Base-by-base conservation (phyloP, 148 eudicot genomes). In the Selenicereus undatus region DNA sequence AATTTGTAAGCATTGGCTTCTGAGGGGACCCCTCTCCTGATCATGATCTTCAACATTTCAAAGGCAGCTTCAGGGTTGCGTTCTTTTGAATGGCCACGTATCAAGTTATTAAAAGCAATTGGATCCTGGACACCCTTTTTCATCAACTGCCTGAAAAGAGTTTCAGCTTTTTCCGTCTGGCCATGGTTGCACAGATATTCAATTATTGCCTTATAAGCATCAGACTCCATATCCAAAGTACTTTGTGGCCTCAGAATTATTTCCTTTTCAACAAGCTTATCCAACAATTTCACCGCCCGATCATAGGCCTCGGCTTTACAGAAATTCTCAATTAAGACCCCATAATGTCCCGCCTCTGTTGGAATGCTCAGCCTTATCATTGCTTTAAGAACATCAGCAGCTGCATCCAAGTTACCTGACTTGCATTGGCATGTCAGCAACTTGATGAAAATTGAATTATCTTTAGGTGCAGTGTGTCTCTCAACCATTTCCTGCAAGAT, bases 261-360 rank as follows among this genome's bases (percentile, higher is more conserved):
- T 69, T 93, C 97, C 83, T 95, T 91, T 78, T 95, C 97, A 75
- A 95, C 86, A 60, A 93, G 89, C 79, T 93, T 88, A 86, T 93
- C 94, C 75, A 92, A 69, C 73, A 95, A 86, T n/a, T 88, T 90
- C 81, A 88, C 88, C 10, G 97, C 98, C 13, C 82, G 84, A 75
- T 93, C 97, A 87, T 89, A 91, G 1, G 77, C 76, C 77, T 85
- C 89, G 39, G 90, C 85, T 88, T 92, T 91, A 85, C 98, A 95
- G 75, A 84, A 91, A 84, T 86, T 88, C 84, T 93, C 97, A 68
- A 95, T 90, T 39, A 95, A 81, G 66, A 93, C 52, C 13, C 98
- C 97, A 83, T 92, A 95, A 76, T 95, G 98, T 29, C 98, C 97
- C 42, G 98, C 92, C 84, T 95, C 94, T 43, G 94, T 88, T 0